Evolutionary conservation across 1,284 basidiomycete genomes (phyloP), one percentile per base, ranked within the genome.

Genomic region (Sanghuangporus sanghuang): DNA sequence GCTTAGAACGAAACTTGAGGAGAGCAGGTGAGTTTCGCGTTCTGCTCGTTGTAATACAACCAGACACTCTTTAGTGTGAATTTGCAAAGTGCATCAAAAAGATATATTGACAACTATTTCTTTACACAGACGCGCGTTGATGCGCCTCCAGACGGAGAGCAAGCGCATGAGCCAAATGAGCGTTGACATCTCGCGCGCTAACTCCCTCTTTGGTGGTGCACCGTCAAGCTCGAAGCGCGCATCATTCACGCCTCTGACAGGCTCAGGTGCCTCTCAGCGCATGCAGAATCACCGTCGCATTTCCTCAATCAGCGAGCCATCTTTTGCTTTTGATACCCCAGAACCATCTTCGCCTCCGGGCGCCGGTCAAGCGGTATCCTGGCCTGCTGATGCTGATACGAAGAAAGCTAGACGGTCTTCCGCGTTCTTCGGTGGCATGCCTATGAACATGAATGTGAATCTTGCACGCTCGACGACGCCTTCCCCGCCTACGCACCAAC

Each of bases 101-200:
- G 27, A 27, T 23, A 9, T 21, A 54, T 35, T 54, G 53, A 54
- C 32, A 32, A 11, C 44, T 21, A 27, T 27, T 18, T n/a, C 11
- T 27, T 21, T 57, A 6, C 46, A 49, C 70, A 92, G 90, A 68
- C 87, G 92, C 62, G 93, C 91, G 12, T 81, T 97, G 46, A 95
- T 96, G 92, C 82, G 90, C n/a, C 79, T 97, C 18, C 94, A 96
- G 73, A 87, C 87, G 39, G 93, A 95, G 72, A 88, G 80, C 70
- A 82, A 90, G 67, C 79, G 89, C 48, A 83, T 84, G 71, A 89
- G 86, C 70, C 74, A 76, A 63, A 76, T 78, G 12, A 70, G 79
- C 5, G 71, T 89, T 52, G 90, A 91, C 70, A 68, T 85, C 44
- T 77, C 79, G 27, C 81, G 84, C 8, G 81, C 83, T 14, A 76